Conservation (phyloP, 305 asterid species). For the Fraxinus platypoda region DNA sequence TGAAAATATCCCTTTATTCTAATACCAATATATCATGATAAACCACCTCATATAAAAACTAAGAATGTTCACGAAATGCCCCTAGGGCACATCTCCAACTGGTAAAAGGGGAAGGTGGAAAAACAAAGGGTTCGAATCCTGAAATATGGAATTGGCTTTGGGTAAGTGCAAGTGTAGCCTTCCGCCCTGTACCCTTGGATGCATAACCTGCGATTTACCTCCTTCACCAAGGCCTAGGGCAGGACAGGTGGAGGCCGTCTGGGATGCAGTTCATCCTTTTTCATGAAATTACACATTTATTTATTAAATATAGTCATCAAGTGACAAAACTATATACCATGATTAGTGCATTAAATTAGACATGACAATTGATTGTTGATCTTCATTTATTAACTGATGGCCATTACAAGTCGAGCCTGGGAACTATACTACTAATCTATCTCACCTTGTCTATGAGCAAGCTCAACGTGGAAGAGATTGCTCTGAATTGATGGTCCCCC, state of each 20-base stretch:
- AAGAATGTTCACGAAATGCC: not conserved
- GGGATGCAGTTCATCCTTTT: too few species aligned
- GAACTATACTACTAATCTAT: slow-evolving; percentile 27
- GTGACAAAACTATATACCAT: not conserved
- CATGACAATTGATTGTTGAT: not conserved
- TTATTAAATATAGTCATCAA: not conserved
- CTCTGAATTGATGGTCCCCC: not conserved
- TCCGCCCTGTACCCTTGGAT: too few species aligned
- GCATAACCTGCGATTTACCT: too few species aligned
- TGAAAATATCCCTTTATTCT: too few species aligned
- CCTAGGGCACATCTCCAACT: too few species aligned
- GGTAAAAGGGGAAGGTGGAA: too few species aligned
- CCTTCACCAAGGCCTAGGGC: too few species aligned
- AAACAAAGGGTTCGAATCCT: too few species aligned
- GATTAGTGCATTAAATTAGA: not conserved
- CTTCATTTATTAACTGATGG: not conserved
- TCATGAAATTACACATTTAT: not conserved
- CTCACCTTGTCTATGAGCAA: slow-evolving; percentile 23
- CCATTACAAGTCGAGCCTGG: slow-evolving; percentile 27
- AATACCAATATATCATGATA: not conserved
- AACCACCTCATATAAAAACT: not conserved
- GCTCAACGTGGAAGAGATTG: slow-evolving; percentile 7
- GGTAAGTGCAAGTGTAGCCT: too few species aligned
- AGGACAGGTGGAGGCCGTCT: too few species aligned
- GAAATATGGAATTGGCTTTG: too few species aligned